A percentile compares a stretch with the other conserved stretches of the same genome.
phyloP scores from a whole-genome alignment of 306 rosid genomes.

The Parietaria judaica region DNA sequence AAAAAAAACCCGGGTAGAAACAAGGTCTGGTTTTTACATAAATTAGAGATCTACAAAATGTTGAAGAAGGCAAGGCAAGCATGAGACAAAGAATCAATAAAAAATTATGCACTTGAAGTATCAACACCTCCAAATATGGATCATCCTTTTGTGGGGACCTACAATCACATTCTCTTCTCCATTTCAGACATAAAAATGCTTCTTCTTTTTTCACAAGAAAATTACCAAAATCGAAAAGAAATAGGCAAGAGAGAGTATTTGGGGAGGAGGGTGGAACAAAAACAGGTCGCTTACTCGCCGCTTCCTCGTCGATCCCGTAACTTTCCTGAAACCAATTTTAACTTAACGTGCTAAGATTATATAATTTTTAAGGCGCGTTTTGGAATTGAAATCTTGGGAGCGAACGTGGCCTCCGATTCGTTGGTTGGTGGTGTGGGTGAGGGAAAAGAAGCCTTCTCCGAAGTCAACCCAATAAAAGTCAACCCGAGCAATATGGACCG shows the following conservation, averaged over 20 bases:
- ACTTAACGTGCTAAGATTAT: constrained; percentile 30
- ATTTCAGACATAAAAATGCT: constrained; percentile 46
- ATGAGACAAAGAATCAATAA: constrained; percentile 66
- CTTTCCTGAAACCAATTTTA: constrained; percentile 33
- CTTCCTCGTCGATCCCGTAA: constrained; percentile 41
- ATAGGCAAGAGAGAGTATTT: constrained; percentile 11
- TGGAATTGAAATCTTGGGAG: constrained; percentile 26
- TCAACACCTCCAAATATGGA: constrained; percentile 64
- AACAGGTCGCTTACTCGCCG: constrained; percentile 51
- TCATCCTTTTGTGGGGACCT: constrained; percentile 22
- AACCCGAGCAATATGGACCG: constrained; percentile 39
- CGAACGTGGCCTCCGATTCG: constrained; percentile 51
- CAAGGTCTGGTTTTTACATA: background rate
- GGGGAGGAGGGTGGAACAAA: constrained; percentile 47
- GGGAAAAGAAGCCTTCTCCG: constrained; percentile 45
- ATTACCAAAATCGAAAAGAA: constrained; percentile 24
- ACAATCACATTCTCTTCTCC: constrained; percentile 41
- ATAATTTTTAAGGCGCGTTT: constrained; percentile 39
- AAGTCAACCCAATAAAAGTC: constrained; percentile 55
- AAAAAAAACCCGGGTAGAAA: background rate
- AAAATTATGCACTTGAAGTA: constrained; percentile 69
- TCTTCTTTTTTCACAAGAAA: constrained; percentile 40
- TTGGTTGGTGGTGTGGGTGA: constrained; percentile 40
- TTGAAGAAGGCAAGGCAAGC: constrained; percentile 39
- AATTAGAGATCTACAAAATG: constrained; percentile 8